Base-by-base conservation (phyloP, 176 grass and related monocot genomes). In the Musa acuminata region DNA sequence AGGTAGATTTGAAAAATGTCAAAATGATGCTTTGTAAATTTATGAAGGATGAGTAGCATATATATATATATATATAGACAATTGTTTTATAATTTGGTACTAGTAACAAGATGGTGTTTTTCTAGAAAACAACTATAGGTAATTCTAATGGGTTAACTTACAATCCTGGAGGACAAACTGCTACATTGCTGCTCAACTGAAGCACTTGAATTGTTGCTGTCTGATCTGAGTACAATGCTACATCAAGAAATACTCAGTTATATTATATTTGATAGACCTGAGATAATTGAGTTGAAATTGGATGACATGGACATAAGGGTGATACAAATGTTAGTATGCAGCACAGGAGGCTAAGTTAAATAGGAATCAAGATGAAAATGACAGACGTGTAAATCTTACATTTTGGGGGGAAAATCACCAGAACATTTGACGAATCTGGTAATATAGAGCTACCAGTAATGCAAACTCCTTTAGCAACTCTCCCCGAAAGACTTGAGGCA, bases 351-450 rank as follows among this genome's bases (percentile, higher is more conserved):
- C 22, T 11, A 21, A 19, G 35, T 43, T 43, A 43, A 43, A 43
- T 43, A 43, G 35, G 35, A 43, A 6, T 43, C 35, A 43, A 82
- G 11, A 55, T 51, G 55, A 52, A 74, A 63, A 75, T 75, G 51
- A n/a, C 25, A 60, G 19, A 64, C 49, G 0, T 52, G 6, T 13
- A 51, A 10, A 74, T 76, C 90, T 89, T 85, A 98, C 94, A 93
- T 83, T 93, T 98, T 58, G 94, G 94, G n/a, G 94, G 94, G 12
- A 93, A 98, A 80, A 89, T 84, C 78, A 98, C 72, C 14, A 98
- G 72, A 87, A 91, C 67, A 82, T 87, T 98, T 73, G 90, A 90
- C 51, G 82, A 85, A 78, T 68, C 84, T 48, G 71, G 52, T 72
- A 90, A 73, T 53, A 93, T 74, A 10, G 90, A 90, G 51, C 84